Conservation (phyloP, 2,329 filamentous ascomycete species). For the Apiospora marii region DNA sequence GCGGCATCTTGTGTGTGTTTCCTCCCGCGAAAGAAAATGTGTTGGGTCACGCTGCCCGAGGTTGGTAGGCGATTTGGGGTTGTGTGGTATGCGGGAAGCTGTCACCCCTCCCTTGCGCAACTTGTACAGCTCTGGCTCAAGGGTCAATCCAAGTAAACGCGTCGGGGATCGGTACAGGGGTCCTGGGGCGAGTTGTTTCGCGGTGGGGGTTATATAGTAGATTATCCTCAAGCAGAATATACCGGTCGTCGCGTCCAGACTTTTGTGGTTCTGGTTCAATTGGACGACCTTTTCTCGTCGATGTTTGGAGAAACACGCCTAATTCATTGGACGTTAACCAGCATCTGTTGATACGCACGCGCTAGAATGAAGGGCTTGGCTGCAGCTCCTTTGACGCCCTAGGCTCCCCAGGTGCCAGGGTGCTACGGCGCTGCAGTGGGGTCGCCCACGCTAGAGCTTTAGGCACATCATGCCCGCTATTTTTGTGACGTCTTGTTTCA, state of each 20-base stretch:
- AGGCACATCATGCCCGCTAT: neutral
- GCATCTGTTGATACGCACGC: constrained; percentile 1
- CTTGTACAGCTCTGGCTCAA: neutral
- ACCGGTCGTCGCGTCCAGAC: neutral
- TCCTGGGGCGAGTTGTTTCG: no score
- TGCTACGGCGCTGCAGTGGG: neutral
- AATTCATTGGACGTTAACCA: neutral
- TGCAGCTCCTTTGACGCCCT: neutral
- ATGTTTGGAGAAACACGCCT: neutral
- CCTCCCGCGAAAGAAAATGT: neutral
- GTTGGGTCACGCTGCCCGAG: neutral
- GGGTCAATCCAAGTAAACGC: neutral
- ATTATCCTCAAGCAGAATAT: neutral
- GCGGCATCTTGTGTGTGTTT: constrained; percentile 19
- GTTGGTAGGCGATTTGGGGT: neutral
- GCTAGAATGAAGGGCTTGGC: neutral
- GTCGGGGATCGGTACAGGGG: neutral
- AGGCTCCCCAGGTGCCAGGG: neutral
- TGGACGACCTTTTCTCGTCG: neutral
- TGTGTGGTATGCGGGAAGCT: neutral
- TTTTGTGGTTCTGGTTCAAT: neutral
- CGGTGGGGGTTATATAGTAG: neutral
- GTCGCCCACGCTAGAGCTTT: neutral
- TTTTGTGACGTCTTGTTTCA: neutral
- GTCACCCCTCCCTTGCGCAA: constrained; percentile 9